Base-by-base conservation (phyloP, 257 asterid species). In the Cinchona pubescens region DNA sequence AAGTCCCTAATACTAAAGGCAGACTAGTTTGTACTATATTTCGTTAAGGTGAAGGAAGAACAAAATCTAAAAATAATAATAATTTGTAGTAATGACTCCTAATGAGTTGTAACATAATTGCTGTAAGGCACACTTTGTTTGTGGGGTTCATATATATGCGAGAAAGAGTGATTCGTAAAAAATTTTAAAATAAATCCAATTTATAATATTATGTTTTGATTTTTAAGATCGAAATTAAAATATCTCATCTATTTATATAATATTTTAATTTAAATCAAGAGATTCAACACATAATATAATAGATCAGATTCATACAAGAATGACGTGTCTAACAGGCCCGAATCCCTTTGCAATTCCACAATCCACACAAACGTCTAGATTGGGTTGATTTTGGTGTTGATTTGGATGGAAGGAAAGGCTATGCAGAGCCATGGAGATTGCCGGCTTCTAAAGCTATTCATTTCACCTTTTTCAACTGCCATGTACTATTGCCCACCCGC, bases 401-500 rank as follows among this genome's bases (percentile, higher is more conserved):
- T 75, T 79, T n/a, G 76, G 67, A 46, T 62, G 16, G 21, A 53
- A 78, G 66, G 37, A 45, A 67, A 60, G 64, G 40, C 72, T 19
- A 53, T 37, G 25, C 13, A 7, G n/a, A n/a, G 37, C 71, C 45
- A n/a, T 19, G 34, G 37, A 56, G 27, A 43, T 64, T 74, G 70
- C 79, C 76, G 56, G 82, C 84, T 87, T 84, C 61, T 56, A 49
- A 75, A 78, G 59, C 82, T 82, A 82, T 81, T 86, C 75, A 79
- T 27, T 34, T 15, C 10, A 49, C 67, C 40, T 61, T 61, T 23
- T 61, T 61, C 67, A 30, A 61, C 38, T 61, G 40, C 67, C 63
- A 58, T 58, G 12, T 35, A 9, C 63, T 34, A 10, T 58, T 58
- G 63, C 63, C 63, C n/a, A 53, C 59, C 59, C 6, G 21, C 59